Evolutionary conservation across 306 rosid genomes (phyloP).

Genomic region (Inga leiocalycina): DNA sequence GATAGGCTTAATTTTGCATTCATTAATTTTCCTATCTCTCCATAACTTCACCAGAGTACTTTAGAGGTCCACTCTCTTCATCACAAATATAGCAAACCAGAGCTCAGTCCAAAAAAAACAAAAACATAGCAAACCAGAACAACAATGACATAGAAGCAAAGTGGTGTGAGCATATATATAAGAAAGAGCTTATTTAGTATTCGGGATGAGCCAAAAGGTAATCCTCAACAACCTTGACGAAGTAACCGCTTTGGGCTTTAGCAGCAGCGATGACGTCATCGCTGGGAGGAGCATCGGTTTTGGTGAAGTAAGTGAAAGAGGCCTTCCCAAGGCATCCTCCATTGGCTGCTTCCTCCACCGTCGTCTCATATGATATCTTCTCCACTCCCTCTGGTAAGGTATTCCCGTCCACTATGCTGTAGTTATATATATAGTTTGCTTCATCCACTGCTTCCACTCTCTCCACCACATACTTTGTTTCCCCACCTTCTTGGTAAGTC

Average conservation of each 20-base stretch:
- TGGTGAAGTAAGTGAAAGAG: no score
- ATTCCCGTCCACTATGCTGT: constrained; percentile 53
- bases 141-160: not conserved
- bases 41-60: not conserved
- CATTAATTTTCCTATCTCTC: no score
- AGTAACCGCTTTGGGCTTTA: no score
- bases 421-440: constrained; percentile 43
- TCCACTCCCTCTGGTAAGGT: constrained; percentile 42
- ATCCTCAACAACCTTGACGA: no score
- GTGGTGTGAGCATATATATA: no score
- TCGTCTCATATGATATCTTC: constrained; percentile 44
- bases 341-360: constrained; percentile 37
- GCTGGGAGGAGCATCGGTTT: no score
- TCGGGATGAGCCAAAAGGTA: constrained; percentile 51
- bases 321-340: constrained; percentile 43
- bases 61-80: not conserved
- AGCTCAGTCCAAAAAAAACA: no score
- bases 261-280: no score
- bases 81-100: not conserved
- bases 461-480: constrained; percentile 45
- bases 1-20: no score
- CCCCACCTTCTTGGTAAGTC: constrained; percentile 38
- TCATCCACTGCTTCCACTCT: constrained; percentile 18
- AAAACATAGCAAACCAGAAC: not conserved
- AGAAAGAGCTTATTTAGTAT: constrained; percentile 19